Evolutionary conservation across 306 rosid species (phyloP), one percentile per base, ranked within the genome.

Genomic region (Lathyrus tuberosus): DNA sequence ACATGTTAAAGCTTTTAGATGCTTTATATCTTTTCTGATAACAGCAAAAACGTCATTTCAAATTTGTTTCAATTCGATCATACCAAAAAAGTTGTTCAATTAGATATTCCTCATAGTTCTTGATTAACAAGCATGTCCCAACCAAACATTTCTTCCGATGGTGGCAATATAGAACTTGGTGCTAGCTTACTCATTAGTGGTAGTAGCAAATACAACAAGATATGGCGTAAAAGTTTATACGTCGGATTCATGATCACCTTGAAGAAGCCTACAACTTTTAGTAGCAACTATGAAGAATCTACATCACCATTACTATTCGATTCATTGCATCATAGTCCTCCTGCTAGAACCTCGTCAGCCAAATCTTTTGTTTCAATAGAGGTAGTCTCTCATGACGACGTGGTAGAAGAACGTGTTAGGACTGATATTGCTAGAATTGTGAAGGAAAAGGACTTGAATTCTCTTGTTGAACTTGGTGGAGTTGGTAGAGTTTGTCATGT

Each of bases 401-500:
- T 14, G 2, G 60, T 46, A 13, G 17, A 72, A 28, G 41, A 24
- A 33, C 5, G 0, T 8, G 12, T 13, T 28, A 66, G 2, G 66
- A 22, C 38, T 3, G 38, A 46, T 2, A 33, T 84, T 73, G 80
- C 14, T 69, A 6, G 30, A 63, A 78, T 84, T 11, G 87, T 84
- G 51, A 78, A 48, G 70, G 77, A 63, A 15, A 49, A 49, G 73
- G 70, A 86, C 72, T 73, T 80, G 37, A 20, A 13, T 9, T 69
- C 58, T 5, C 78, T 88, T 41, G 8, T 0, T 11, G 7, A 12
- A 9, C 69, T 31, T 51, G 86, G 87, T 16, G 86, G 90, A 40
- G 73, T 79, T 63, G 72, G 20, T 18, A 5, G 31, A 4, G 86
- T 70, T 74, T 22, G 7, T 10, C 10, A 22, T 5, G n/a, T 81